Evolutionary conservation across 768 basidiomycete genomes (phyloP).

Genomic region (Lentinula raphanica): DNA sequence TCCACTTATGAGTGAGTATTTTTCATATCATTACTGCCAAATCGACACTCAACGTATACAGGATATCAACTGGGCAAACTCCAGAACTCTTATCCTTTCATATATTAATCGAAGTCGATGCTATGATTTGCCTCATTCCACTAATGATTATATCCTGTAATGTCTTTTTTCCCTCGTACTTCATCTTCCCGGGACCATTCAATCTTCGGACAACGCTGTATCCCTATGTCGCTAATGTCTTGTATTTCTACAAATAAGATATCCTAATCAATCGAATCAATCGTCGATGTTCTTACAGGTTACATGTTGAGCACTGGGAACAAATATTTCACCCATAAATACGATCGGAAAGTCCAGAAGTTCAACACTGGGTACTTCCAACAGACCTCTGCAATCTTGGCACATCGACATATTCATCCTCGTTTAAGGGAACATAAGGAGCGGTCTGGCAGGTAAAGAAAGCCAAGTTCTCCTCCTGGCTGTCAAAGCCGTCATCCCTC

Average conservation of each 20-base stretch:
- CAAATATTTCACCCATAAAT: too few relatives aligned
- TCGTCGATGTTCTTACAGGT: too few relatives aligned
- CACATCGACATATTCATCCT: background rate
- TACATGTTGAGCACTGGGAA: too few relatives aligned
- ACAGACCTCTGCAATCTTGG: background rate
- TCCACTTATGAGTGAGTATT: slow-evolving; percentile 3
- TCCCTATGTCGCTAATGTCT: too few relatives aligned
- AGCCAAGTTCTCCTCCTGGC: background rate
- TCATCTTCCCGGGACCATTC: too few relatives aligned
- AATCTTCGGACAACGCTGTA: too few relatives aligned
- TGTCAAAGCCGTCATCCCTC: background rate
- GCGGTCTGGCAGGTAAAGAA: slow-evolving; percentile 1
- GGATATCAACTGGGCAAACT: slow-evolving; percentile 4
- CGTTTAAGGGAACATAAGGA: background rate
- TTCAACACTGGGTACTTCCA: background rate
- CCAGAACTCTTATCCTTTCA: background rate
- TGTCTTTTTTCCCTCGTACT: too few relatives aligned
- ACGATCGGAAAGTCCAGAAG: background rate
- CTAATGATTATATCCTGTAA: too few relatives aligned
- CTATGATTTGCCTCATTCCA: too few relatives aligned
- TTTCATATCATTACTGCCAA: background rate
- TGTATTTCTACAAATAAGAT: too few relatives aligned
- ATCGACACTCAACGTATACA: background rate
- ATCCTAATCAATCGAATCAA: too few relatives aligned
- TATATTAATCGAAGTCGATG: too few relatives aligned